Base-by-base conservation (phyloP, 345 rosid genomes). In the Sisymbrium irio region DNA sequence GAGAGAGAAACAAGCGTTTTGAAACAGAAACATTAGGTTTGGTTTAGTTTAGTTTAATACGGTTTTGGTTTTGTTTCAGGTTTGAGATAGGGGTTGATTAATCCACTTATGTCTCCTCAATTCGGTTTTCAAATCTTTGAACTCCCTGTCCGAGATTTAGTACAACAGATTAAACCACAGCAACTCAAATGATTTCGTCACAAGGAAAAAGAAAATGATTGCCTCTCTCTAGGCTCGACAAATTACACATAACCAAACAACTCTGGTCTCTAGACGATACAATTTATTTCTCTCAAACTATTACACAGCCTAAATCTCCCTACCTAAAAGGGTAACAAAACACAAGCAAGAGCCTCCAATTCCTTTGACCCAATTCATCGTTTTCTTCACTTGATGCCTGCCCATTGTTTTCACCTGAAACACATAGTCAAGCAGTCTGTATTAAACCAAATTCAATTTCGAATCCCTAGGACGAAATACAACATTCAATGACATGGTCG, bases 371-470 rank as follows among this genome's bases (percentile, higher is more conserved):
- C 42, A 71, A 47, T 42, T 63, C 56, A 73, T 22, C 19, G 11
- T 64, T 64, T 36, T 25, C 57, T 73, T 73, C 59, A 25, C 71
- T 15, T 44, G 49, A 55, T 65, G 32, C 58, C 12, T 73, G 71
- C 58, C 56, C 1, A 15, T 63, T 53, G 58, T 45, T 65, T 62
- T 17, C 65, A 73, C 71, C 77, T 73, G 71, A 64, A 55, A 73
- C 55, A 72, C 28, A 63, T 20, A 9, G 54, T 32, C 49, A 55
- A 35, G 9, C 47, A 47, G 2, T 9, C 40, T 42, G 14, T 60
- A 32, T 33, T 12, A 44, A 22, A 46, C 46, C 15, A 22, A 20
- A 33, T 46, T 49, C 68, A 22, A 62, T 60, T 2, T 46, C 35
- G 0, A 35, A 58, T 10, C 27, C 33, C 13, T 70, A 1, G 12